These are phyloP conservation scores for Ophiostoma ulmi DNA, from an alignment of 2,329 filamentous ascomycete species.

Conservation along the genomic window DNA sequence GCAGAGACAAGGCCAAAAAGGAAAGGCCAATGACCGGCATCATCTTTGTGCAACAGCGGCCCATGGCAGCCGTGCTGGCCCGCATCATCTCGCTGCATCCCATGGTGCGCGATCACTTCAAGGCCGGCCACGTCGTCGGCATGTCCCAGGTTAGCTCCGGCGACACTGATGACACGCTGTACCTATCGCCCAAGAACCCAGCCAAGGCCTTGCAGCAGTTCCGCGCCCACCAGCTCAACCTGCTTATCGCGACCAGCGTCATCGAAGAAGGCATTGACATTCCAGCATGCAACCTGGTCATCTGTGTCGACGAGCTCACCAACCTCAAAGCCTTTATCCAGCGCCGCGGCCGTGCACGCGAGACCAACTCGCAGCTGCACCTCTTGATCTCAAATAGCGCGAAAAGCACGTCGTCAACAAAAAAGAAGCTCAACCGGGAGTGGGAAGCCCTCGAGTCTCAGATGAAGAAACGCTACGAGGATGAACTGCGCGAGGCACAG, in stretches of 20 bases:
- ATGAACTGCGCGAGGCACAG: constrained; percentile 52
- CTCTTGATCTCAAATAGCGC: constrained; percentile 38
- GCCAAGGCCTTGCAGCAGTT: constrained; percentile 46
- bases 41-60: constrained; percentile 62
- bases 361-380: constrained; percentile 47
- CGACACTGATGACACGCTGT: constrained; percentile 30
- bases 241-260: constrained; percentile 59
- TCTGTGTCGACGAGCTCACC: constrained; percentile 52
- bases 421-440: constrained; percentile 30
- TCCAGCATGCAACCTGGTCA: constrained; percentile 57
- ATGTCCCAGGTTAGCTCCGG: constrained; percentile 18
- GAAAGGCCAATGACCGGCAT: constrained; percentile 45
- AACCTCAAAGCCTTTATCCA: constrained; percentile 57
- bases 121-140: constrained; percentile 53
- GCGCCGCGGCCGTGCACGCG: constrained; percentile 49
- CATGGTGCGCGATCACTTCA: constrained; percentile 41
- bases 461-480: constrained; percentile 67
- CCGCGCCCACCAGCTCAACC: constrained; percentile 48
- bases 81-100: constrained; percentile 54
- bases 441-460: constrained; percentile 65
- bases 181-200: constrained; percentile 32
- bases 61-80: constrained; percentile 55
- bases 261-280: constrained; percentile 65
- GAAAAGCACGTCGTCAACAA: background rate
- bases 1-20: background rate